These are phyloP conservation scores for Solanum sitiens DNA, from an alignment of 257 asterid genomes.

Conservation along the genomic window DNA sequence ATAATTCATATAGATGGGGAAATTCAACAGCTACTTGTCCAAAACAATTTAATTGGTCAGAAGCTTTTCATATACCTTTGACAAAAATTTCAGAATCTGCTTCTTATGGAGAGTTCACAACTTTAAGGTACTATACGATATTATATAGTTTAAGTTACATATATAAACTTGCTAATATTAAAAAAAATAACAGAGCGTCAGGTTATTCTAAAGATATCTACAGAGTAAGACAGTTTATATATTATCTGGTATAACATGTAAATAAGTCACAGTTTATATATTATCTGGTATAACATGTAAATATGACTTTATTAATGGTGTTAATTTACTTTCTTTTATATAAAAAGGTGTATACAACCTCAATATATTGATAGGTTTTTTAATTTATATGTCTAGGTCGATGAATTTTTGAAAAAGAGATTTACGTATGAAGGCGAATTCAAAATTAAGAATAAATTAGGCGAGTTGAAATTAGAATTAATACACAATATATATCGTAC, in stretches of 20 bases:
- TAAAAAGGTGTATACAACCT: not conserved
- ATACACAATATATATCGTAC: not conserved
- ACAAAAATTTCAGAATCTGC: conserved; percentile 32
- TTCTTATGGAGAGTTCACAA: conserved; percentile 40
- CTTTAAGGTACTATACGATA: conserved; percentile 30
- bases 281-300: not conserved
- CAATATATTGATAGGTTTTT: not conserved
- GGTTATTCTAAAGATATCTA: not conserved
- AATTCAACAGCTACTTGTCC: conserved; percentile 38
- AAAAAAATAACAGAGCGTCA: no score
- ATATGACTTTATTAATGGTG: not conserved
- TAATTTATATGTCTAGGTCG: not conserved
- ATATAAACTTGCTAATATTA: not conserved
- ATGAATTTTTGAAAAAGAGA: no score
- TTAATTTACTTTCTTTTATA: not conserved
- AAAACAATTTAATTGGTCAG: conserved; percentile 59
- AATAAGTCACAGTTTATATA: not conserved
- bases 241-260: not conserved
- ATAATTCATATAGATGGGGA: conserved; percentile 71
- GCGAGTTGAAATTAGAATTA: not conserved
- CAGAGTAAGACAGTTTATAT: not conserved
- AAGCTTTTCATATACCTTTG: conserved; percentile 61
- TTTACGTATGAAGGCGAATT: not conserved
- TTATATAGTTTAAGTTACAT: not conserved
- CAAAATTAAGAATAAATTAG: not conserved